Conservation (phyloP, 2,329 filamentous ascomycete species). For the Paraphaeosphaeria sporulosa region DNA sequence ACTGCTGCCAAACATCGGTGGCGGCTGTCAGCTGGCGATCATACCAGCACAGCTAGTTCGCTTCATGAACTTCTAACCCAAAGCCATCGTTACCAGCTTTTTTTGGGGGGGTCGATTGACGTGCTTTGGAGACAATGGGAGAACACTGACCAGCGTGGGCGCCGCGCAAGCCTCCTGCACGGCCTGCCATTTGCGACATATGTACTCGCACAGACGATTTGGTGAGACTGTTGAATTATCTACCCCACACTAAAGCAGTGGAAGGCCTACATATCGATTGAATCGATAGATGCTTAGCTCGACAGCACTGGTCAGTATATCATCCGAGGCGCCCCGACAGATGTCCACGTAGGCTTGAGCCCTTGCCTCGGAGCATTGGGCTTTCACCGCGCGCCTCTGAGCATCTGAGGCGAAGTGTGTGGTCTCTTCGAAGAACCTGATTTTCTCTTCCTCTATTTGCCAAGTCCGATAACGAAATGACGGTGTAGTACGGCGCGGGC, state of each 20-base stretch:
- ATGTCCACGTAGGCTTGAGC: too few species aligned
- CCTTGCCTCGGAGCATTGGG: not conserved
- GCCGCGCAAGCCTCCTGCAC: conserved; percentile 22
- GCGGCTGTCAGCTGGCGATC: conserved; percentile 33
- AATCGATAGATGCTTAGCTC: not conserved
- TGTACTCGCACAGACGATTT: conserved; percentile 43
- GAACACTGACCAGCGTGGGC: conserved; percentile 17
- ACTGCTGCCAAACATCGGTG: conserved; percentile 27
- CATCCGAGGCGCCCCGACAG: not conserved
- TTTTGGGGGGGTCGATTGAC: not conserved
- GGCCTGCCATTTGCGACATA: conserved; percentile 24
- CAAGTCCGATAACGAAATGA: conserved; percentile 39
- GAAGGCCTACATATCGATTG: not conserved
- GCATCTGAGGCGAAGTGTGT: not conserved
- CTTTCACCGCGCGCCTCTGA: not conserved
- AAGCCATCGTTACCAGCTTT: conserved; percentile 10
- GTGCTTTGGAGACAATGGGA: not conserved
- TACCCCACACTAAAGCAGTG: conserved; percentile 30
- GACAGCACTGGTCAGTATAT: not conserved
- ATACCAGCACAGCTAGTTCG: conserved; percentile 14
- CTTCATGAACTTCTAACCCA: conserved; percentile 17
- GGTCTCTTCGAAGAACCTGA: not conserved
- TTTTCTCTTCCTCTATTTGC: conserved; percentile 3
- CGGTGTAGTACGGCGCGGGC: conserved; percentile 43
- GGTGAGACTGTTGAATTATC: conserved; percentile 38